These are phyloP conservation scores for Salmacisia buchloeana DNA, from an alignment of 1,284 basidiomycete genomes.

Conservation along the genomic window DNA sequence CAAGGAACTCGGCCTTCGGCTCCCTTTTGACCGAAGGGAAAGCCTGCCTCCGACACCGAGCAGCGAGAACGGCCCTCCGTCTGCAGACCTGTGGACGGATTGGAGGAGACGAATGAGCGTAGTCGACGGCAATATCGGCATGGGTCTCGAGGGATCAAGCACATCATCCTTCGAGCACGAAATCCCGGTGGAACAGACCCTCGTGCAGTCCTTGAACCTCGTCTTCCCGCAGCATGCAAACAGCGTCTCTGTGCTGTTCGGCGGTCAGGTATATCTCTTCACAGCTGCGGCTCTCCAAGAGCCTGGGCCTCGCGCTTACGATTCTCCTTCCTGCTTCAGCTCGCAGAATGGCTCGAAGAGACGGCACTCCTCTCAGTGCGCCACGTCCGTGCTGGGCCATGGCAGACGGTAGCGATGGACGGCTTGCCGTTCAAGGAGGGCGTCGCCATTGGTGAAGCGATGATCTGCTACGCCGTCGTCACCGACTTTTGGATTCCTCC, in stretches of 20 bases:
- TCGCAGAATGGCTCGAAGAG: constrained; percentile 43
- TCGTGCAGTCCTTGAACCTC: constrained; percentile 28
- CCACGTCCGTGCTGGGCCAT: constrained; percentile 18
- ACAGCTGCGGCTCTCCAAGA: too few species aligned
- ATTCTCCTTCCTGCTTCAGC: constrained; percentile 2
- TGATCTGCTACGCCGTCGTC: neutral
- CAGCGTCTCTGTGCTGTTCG: constrained; percentile 30
- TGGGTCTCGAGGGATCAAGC: too few species aligned
- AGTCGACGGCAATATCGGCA: neutral
- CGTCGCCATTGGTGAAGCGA: constrained; percentile 30
- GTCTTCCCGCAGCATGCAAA: constrained; percentile 43
- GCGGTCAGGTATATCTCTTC: constrained; percentile 20
- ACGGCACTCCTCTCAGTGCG: constrained; percentile 28
- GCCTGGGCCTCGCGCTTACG: neutral
- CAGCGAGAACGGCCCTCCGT: too few species aligned
- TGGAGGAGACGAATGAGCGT: neutral
- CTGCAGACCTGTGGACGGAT: neutral
- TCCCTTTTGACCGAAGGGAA: neutral
- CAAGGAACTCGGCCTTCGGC: neutral
- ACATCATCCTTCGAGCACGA: neutral
- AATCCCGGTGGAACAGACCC: constrained; percentile 21
- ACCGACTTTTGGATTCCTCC: neutral
- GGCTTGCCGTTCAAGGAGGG: constrained; percentile 34
- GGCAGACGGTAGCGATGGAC: constrained; percentile 37
- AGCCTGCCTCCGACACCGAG: neutral